phyloP scores from a whole-genome alignment of 257 asterid species.

The Rhazya stricta region DNA sequence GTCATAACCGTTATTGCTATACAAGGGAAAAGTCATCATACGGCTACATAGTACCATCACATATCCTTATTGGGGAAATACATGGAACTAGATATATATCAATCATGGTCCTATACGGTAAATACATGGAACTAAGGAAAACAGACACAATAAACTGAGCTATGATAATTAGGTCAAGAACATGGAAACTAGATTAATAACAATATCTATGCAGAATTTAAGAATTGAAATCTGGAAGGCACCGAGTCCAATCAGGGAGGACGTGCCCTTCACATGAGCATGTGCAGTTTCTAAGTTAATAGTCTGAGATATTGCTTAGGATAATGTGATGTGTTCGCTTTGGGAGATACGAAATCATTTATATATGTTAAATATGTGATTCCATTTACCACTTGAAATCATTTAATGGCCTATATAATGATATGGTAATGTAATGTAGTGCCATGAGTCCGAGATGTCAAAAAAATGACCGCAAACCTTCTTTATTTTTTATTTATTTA shows the following conservation, averaged over 20 bases:
- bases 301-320: not conserved
- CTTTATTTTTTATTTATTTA: not conserved
- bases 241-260: constrained; percentile 26
- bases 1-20: too few species aligned
- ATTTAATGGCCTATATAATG: not conserved
- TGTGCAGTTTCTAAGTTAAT: constrained; percentile 18
- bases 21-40: too few species aligned
- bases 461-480: not conserved
- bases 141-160: not conserved
- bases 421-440: not conserved
- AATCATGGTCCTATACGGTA: too few species aligned
- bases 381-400: not conserved
- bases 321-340: not conserved
- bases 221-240: constrained; percentile 5
- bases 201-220: not conserved
- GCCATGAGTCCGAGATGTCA: not conserved
- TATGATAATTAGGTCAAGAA: not conserved
- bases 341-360: not conserved
- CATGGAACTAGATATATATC: too few species aligned
- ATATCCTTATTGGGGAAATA: too few species aligned
- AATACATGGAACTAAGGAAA: not conserved
- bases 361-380: not conserved
- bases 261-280: constrained; percentile 25
- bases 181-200: not conserved
- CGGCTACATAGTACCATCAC: too few species aligned